These are phyloP conservation scores for Trichomonas tenax DNA, from an alignment of 208 protist genomes.

Conservation along the genomic window DNA sequence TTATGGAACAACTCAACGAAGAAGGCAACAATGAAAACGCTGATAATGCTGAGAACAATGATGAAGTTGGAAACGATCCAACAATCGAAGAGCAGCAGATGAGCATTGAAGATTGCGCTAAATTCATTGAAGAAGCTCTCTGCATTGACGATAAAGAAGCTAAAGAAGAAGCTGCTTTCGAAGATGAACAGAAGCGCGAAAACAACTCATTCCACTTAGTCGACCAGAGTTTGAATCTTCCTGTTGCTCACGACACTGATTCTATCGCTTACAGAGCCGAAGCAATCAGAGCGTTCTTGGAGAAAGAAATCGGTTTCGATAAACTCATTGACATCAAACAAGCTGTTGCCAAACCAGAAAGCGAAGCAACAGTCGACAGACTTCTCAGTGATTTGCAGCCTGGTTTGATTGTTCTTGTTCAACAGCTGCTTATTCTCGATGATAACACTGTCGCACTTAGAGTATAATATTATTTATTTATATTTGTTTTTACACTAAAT, in stretches of 20 bases:
- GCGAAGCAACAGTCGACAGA: background rate
- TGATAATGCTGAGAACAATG: background rate
- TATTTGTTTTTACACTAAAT: background rate
- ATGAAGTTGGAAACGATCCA: background rate
- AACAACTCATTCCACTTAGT: background rate
- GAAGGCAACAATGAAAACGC: background rate
- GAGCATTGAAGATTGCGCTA: background rate
- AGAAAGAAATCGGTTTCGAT: background rate
- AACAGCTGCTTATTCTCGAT: background rate
- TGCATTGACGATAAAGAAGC: background rate
- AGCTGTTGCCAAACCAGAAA: background rate
- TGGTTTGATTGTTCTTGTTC: background rate
- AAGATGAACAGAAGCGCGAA: background rate
- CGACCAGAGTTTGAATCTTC: background rate
- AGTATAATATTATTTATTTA: background rate
- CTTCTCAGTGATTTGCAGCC: background rate
- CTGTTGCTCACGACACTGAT: background rate
- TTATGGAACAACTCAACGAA: background rate
- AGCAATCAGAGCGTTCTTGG: constrained; percentile 12
- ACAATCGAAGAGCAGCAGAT: background rate
- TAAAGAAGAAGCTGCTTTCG: background rate
- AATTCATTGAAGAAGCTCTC: background rate
- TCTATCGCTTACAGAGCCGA: background rate
- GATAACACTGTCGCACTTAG: background rate
- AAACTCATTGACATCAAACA: background rate